phyloP scores from a whole-genome alignment of 306 rosid species.

The Lablab purpureus region DNA sequence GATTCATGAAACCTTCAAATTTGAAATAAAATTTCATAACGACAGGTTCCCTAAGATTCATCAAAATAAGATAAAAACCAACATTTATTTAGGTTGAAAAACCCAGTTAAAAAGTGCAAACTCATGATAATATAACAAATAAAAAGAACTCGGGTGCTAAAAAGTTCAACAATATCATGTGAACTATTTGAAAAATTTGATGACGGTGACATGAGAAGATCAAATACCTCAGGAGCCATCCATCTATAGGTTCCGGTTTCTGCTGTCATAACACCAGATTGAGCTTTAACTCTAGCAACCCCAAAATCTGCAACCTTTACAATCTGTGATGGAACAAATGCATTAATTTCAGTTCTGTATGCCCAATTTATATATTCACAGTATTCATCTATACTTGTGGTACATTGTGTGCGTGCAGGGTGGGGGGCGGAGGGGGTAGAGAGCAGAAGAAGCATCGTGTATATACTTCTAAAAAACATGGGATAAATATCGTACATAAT shows the following conservation, averaged over 20 bases:
- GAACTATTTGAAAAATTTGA: conserved; percentile 43
- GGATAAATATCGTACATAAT: conserved; percentile 62
- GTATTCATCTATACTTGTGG: conserved; percentile 16
- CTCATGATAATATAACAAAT: not conserved
- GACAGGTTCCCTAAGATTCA: conserved; percentile 12
- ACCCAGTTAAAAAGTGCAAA: conserved; percentile 24
- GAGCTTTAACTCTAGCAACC: conserved; percentile 95
- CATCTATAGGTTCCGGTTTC: conserved; percentile 99
- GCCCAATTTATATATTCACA: conserved; percentile 20
- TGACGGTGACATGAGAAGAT: conserved; percentile 18
- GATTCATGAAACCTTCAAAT: conserved; percentile 30
- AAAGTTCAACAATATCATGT: conserved; percentile 39
- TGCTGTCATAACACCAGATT: conserved; percentile 98
- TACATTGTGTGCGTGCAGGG: not conserved
- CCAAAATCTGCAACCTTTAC: conserved; percentile 99
- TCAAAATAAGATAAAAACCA: not conserved
- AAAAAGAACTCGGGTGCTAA: not conserved
- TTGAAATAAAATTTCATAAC: conserved; percentile 16
- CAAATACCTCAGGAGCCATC: conserved; percentile 99
- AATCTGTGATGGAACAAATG: conserved; percentile 58
- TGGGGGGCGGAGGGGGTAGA: not conserved
- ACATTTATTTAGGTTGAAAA: conserved; percentile 17
- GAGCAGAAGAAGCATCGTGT: conserved; percentile 19
- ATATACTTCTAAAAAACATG: not conserved
- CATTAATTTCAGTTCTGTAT: conserved; percentile 13